Evolutionary conservation across 2,329 filamentous ascomycete genomes (phyloP), one percentile per base, ranked within the genome.

Genomic region (Chlorencoelia australis): DNA sequence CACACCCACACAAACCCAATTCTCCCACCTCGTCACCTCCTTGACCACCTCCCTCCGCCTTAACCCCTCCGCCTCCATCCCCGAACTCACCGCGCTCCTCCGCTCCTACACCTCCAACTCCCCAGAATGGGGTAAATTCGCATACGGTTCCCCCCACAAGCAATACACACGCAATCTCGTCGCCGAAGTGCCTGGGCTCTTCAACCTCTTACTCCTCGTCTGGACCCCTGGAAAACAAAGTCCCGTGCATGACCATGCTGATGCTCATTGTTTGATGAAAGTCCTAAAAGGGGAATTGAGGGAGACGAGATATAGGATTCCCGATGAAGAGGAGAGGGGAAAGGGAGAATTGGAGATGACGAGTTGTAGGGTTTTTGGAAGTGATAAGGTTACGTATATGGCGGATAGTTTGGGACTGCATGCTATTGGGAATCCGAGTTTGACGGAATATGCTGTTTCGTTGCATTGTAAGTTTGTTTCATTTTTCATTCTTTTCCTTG

Each of bases 181-280:
- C 29, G 84, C 91, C 53, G 80, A 87, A 54, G 84, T 86, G 2
- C 94, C 94, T 47, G 86, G 76, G 5, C 64, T 70, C 40, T 67
- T 66, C 53, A 71, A 71, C 46, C 46, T 71, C 42, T 73, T 94
- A 44, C 75, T 94, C 31, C 73, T 94, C 26, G 87, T 94, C 25
- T 95, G 88, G 88, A 80, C 78, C 11, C 87, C 88, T 0, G 82
- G 82, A 34, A 85, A 85, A 61, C 74, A 74, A 24, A 89, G 82
- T 51, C 79, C 82, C 8, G 86, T 95, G 55, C 88, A 95, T 56
- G 88, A 95, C 58, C 82, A 86, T 59, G 80, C 79, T 55, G 84
- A 89, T 43, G 84, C 87, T 25, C 88, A 94, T 58, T 95, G 88
- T 61, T 67, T 94, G 50, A 94, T 94, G 87, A 94, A 84, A 67